phyloP scores from a whole-genome alignment of 106 monocot species.

The Dendrobium nobile region DNA sequence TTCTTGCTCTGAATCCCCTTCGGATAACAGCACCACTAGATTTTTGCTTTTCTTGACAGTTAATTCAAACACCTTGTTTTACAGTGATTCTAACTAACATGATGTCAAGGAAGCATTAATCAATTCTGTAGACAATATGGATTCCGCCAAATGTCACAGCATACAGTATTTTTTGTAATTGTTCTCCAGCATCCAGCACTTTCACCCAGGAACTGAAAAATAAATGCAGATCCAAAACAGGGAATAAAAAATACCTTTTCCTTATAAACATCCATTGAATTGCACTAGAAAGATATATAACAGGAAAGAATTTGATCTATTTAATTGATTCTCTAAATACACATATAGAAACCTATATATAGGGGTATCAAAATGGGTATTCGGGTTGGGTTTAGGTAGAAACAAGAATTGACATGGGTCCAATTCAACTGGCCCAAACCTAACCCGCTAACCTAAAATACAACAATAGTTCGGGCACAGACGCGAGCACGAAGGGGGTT shows the following conservation, averaged over 20 bases:
- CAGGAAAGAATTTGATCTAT: neutral
- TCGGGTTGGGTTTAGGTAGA: no score
- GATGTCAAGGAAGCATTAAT: neutral
- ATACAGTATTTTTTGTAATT: neutral
- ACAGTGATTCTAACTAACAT: neutral
- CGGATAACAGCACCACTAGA: neutral
- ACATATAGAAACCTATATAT: neutral
- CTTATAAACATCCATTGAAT: neutral
- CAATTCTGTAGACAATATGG: neutral
- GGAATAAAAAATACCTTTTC: neutral
- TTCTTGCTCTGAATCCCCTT: neutral
- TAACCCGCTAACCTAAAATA: no score
- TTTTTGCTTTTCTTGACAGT: neutral
- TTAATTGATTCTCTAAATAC: neutral
- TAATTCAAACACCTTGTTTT: neutral
- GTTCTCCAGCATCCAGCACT: neutral
- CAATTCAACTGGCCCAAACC: no score
- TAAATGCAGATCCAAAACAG: neutral
- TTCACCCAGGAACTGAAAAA: neutral
- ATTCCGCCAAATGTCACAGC: neutral
- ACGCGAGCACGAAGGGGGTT: no score
- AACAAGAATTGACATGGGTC: no score
- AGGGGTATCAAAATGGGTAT: no score
- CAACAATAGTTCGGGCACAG: no score
- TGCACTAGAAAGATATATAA: neutral